Percentiles rank a stretch among this genome's conserved stretches.
These are phyloP conservation scores for Rhizomucor pusillus DNA, from an alignment of 371 early-diverging fungal species.

Conservation along the genomic window DNA sequence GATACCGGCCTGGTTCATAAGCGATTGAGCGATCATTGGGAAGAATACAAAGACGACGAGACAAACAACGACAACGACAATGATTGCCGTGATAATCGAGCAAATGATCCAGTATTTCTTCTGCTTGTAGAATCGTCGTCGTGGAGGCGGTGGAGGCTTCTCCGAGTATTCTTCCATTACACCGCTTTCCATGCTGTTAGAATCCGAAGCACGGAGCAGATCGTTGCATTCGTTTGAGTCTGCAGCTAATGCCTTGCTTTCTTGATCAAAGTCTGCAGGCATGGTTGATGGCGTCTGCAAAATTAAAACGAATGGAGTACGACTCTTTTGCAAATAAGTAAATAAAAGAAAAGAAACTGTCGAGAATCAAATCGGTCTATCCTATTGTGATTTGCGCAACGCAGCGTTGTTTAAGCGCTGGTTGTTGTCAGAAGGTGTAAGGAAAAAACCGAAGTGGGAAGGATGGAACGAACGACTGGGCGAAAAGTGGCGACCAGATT, in stretches of 20 bases:
- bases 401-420: no score
- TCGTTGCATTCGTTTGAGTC: no score
- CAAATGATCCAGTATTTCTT: conserved; percentile 61
- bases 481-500: neutral
- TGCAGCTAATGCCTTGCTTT: no score
- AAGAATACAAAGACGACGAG: conserved; percentile 55
- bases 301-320: no score
- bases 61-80: conserved; percentile 48
- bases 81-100: conserved; percentile 42
- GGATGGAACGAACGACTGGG: conserved; percentile 3
- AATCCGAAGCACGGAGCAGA: no score
- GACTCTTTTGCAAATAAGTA: no score
- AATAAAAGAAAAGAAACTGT: no score
- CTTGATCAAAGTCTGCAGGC: no score
- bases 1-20: conserved; percentile 53
- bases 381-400: no score
- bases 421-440: no score
- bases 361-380: no score
- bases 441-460: conserved; percentile 3
- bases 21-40: conserved; percentile 58
- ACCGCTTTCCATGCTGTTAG: conserved; percentile 7
- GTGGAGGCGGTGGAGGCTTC: conserved; percentile 39
- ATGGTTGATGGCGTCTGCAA: no score
- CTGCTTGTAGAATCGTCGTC: conserved; percentile 47
- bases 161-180: conserved; percentile 46